Evolutionary conservation across 2,329 filamentous ascomycete genomes (phyloP), one percentile per base, ranked within the genome.

Genomic region (Magnaporthiopsis poae): DNA sequence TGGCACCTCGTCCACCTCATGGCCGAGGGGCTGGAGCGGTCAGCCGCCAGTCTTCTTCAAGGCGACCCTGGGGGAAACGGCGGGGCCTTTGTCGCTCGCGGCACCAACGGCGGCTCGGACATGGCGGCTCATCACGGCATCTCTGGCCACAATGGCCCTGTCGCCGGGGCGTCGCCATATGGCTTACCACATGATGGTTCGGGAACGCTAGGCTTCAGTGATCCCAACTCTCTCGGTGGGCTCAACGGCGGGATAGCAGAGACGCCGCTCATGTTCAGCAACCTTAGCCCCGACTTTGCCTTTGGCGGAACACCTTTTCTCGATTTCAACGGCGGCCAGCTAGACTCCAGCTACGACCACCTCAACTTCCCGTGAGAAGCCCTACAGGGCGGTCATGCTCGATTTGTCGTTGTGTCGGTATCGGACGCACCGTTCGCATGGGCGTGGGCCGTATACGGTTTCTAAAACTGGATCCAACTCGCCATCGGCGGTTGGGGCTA

Each of bases 1-100:
- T 81, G 76, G 75, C 80, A 82, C 63, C 70, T 82, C 2, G 77
- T 79, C 0, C 77, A 80, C 52, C 72, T 81, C 1, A 82, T 82
- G 79, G 79, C 78, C 0, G 74, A 77, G 3, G 80, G 80, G 0
- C 69, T 82, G 5, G 80, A 81, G 64, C 80, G 60, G 46, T 56
- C 64, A 1, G 63, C 46, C 46, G 29, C 60, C 13, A 65, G 46
- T n/a, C 63, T 67, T 8, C 63, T 64, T 2, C 63, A 63, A 18
- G 46, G 29, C 33, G 62, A 56, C 46, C 8, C 46, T n/a, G 46
- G 21, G 7, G n/a, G 46, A 25, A 25, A 21, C 46, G 46, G 46
- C n/a, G 46, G 18, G 21, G 21, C 7, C 8, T 3, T 8, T 9
- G n/a, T 11, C 18, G n/a, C 46, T 3, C 21, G 46, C 46, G 8